Evolutionary conservation across 352 stramenopile genomes (phyloP), one percentile per base, ranked within the genome.

Genomic region (Phytophthora uliginosa): DNA sequence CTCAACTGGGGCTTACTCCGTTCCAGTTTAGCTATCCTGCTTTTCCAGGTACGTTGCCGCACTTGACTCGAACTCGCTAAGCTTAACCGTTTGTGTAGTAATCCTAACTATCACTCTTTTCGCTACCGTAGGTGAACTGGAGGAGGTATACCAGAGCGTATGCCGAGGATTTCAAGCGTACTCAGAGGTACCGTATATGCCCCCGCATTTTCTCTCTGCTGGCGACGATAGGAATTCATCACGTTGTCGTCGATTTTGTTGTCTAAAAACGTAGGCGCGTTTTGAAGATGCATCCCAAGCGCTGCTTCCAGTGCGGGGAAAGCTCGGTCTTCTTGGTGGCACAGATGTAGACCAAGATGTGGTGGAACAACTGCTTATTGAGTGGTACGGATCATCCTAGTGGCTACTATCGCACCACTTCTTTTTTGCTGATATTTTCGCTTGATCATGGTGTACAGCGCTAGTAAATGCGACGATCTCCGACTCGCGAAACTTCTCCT

Each of bases 401-500:
- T 52, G 22, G 45, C 57, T 52, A 17, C 12, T n/a, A 40, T 38
- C 7, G 3, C 59, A 20, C 45, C 24, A 13, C 9, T 24, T 42
- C 62, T 28, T 26, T 15, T 20, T 42, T 26, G 45, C 45, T 63
- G 22, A 54, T 59, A 24, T 36, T 18, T 59, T 54, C 47, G 22
- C n/a, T 31, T 15, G 20, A 2, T 34, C 36, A n/a, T 59, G 26
- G 38, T 31, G 0, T 63, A 18, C 54, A 96, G 89, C 72, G 83
- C 89, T 40, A 94, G 84, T 47, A 85, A 86, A 51, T 90, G 86
- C 59, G 75, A 87, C 26, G 80, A 94, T 52, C 73, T 95, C 60
- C 72, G 78, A 50, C 74, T 97, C 12, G 90, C 88, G 10, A 88
- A 93, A 31, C 81, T 95, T 40, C 73, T 97, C n/a, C 78, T 97